Percentiles rank a stretch among this genome's conserved stretches.
phyloP scores from a whole-genome alignment of 2,329 filamentous ascomycete species.

The Fusarium robinianum region DNA sequence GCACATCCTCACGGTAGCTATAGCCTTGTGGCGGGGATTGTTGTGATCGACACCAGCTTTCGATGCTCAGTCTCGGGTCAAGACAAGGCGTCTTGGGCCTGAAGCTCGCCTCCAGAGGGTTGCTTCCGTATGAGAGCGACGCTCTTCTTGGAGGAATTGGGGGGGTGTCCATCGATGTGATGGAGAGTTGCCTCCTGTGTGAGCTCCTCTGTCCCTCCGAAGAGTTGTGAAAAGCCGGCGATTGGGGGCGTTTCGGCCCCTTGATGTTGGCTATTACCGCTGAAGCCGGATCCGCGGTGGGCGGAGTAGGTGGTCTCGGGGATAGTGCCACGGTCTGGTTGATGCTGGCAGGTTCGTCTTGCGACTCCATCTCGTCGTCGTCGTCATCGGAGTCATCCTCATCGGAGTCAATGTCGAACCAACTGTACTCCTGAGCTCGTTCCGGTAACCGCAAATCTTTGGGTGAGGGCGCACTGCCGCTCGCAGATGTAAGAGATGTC shows the following conservation, averaged over 20 bases:
- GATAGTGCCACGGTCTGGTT: constrained; percentile 31
- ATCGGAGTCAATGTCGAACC: constrained; percentile 47
- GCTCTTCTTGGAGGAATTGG: constrained; percentile 27
- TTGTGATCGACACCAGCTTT: constrained; percentile 15
- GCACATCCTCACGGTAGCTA: constrained; percentile 21
- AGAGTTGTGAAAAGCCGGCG: background rate
- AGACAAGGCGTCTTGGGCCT: constrained; percentile 18
- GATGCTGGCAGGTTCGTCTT: constrained; percentile 10
- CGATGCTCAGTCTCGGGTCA: constrained; percentile 9
- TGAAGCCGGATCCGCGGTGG: constrained; percentile 25
- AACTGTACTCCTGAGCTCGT: constrained; percentile 39
- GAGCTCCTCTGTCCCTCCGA: constrained; percentile 6
- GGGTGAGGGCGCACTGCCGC: constrained; percentile 35
- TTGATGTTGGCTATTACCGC: constrained; percentile 20
- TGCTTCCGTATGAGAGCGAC: constrained; percentile 24
- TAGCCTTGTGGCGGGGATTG: constrained; percentile 13
- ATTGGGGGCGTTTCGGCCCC: constrained; percentile 7
- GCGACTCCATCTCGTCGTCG: constrained; percentile 24
- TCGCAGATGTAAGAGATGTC: constrained; percentile 43
- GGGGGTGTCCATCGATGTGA: constrained; percentile 28
- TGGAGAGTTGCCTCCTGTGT: constrained; percentile 18
- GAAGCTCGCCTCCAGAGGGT: constrained; percentile 7
- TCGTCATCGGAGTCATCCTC: constrained; percentile 31
- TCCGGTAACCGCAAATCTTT: constrained; percentile 28
- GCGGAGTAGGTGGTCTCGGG: constrained; percentile 40